These are phyloP conservation scores for Vitis hybrid DNA, from an alignment of 177 flowering plant genomes.

Conservation along the genomic window DNA sequence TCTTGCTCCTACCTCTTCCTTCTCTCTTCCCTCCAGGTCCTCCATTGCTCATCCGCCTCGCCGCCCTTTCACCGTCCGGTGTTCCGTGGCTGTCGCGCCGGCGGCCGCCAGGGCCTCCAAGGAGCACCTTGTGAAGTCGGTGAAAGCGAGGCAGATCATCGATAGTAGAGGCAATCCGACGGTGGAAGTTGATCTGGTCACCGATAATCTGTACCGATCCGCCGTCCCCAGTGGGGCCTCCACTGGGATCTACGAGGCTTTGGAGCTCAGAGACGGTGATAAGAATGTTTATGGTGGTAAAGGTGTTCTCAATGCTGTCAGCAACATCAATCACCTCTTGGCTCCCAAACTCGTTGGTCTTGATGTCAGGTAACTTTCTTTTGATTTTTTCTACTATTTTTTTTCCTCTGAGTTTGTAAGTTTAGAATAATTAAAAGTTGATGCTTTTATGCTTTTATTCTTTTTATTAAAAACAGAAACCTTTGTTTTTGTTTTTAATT, in stretches of 20 bases:
- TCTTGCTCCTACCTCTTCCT: too few species aligned
- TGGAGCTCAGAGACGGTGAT: slow-evolving; percentile 87
- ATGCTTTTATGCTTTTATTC: neutral
- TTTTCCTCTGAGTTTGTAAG: neutral
- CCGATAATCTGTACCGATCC: slow-evolving; percentile 75
- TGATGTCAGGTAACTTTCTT: slow-evolving; percentile 42
- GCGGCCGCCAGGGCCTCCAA: slow-evolving; percentile 22
- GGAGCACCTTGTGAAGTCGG: slow-evolving; percentile 38
- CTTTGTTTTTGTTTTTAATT: too few species aligned
- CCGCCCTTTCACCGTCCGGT: slow-evolving; percentile 28
- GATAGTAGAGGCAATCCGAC: slow-evolving; percentile 98
- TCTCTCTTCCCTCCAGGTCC: too few species aligned
- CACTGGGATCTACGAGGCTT: slow-evolving; percentile 96
- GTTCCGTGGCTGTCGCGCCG: slow-evolving; percentile 36
- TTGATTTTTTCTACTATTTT: neutral
- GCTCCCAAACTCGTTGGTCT: slow-evolving; percentile 77
- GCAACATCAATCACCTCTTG: slow-evolving; percentile 69
- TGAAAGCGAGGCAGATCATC: slow-evolving; percentile 93
- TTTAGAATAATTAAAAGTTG: neutral
- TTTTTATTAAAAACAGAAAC: too few species aligned
- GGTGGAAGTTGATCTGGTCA: slow-evolving; percentile 87
- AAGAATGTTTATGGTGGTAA: slow-evolving; percentile 86
- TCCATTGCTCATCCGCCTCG: slow-evolving; percentile 1
- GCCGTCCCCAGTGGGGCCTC: slow-evolving; percentile 98
- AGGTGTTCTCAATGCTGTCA: slow-evolving; percentile 81